A percentile compares a stretch with the other conserved stretches of the same genome.
phyloP scores from a whole-genome alignment of 2,329 filamentous ascomycete genomes.

The Colletotrichum sp. region DNA sequence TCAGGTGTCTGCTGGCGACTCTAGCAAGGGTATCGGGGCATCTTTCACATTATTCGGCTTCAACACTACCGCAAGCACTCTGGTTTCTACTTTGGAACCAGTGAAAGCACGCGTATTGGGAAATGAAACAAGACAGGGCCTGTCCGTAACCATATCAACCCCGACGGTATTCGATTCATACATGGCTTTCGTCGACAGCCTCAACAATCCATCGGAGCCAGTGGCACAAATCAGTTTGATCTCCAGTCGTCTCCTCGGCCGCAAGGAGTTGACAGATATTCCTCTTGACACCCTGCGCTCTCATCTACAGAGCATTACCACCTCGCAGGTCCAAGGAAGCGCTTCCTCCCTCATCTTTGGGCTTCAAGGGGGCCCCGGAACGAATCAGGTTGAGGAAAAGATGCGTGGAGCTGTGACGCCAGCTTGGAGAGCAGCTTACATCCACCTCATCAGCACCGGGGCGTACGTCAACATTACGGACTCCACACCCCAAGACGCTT shows the following conservation, averaged over 20 bases:
- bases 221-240: background rate
- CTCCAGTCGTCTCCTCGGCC: background rate
- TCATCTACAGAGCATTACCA: background rate
- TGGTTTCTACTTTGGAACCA: background rate
- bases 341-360: background rate
- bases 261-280: background rate
- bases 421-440: slow-evolving; percentile 6
- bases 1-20: background rate
- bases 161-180: background rate
- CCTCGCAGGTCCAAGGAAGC: background rate
- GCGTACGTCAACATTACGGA: background rate
- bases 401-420: slow-evolving; percentile 12
- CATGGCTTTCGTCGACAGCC: background rate
- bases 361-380: background rate
- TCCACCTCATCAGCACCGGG: slow-evolving; percentile 9
- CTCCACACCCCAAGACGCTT: background rate
- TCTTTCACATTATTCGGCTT: background rate
- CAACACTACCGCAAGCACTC: background rate
- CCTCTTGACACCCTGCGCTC: background rate
- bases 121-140: background rate
- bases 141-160: background rate
- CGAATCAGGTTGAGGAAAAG: background rate
- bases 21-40: background rate
- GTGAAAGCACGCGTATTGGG: background rate
- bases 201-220: background rate